Evolutionary conservation across 176 grass and related monocot genomes (phyloP), one percentile per base, ranked within the genome.

Genomic region (Secale cereale): DNA sequence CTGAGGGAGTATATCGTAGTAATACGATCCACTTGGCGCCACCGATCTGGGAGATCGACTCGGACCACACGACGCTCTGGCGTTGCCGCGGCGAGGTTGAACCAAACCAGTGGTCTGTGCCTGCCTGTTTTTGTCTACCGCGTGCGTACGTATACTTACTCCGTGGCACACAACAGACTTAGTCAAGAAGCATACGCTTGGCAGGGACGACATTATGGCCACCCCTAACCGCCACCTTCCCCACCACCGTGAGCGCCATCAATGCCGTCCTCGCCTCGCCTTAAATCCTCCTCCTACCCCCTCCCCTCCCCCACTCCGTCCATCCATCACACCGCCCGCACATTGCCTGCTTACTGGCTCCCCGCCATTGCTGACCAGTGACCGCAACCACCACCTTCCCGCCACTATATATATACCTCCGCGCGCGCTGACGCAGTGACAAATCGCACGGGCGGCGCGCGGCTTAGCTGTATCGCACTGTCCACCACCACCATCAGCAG

Each of bases 181-280:
- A 70, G 80, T 78, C 73, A 50, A 83, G 64, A 83, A 78, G 73
- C 5, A 17, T 23, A 73, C 40, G 31, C 48, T 48, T 32, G 15
- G 74, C 41, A 10, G 37, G 52, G 81, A 29, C 37, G 74, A 46
- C 76, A 84, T 89, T 73, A 85, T 80, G 67, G 82, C 76, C 87
- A 74, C 81, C 57, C 64, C 65, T 65, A 72, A 65, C 66, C 0
- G 76, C 80, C 36, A 79, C 87, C 81, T 74, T 22, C 65, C 52
- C 27, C 27, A 16, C 36, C 12, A 80, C 72, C 67, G 13, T 59
- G 19, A 13, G 56, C 28, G 22, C 68, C 69, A 85, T 89, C 50
- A 89, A 89, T 89, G 83, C 70, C 60, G 33, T 37, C 16, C 77
- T n/a, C 30, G 46, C 77, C 7, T n/a, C 62, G 28, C 65, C 62